These are phyloP conservation scores for Picocystis sp. DNA, from an alignment of 163 green algal species.

Conservation along the genomic window DNA sequence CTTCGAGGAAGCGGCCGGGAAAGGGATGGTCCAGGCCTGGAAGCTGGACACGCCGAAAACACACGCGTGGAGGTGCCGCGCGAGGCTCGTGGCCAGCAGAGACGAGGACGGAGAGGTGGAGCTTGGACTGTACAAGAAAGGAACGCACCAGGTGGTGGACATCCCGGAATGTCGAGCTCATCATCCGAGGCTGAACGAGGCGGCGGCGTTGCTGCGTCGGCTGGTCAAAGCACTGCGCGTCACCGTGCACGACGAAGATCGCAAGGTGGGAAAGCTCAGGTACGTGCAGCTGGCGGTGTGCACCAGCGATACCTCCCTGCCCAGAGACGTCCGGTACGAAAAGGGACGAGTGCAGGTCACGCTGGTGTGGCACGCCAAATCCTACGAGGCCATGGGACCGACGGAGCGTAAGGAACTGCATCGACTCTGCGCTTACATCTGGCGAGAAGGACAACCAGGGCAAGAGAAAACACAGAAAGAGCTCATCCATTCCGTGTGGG, in stretches of 20 bases:
- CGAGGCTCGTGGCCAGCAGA: conserved; percentile 11
- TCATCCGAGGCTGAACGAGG: conserved; percentile 8
- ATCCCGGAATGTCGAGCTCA: conserved; percentile 17
- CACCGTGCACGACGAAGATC: not conserved
- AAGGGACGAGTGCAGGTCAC: too few relatives aligned
- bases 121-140: conserved; percentile 12
- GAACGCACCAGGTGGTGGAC: conserved; percentile 8
- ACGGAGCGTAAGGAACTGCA: too few relatives aligned
- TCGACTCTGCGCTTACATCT: too few relatives aligned
- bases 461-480: too few relatives aligned
- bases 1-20: not conserved
- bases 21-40: not conserved
- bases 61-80: conserved; percentile 11
- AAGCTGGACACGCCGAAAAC: not conserved
- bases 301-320: not conserved
- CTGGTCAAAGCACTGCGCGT: not conserved
- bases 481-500: conserved; percentile 53
- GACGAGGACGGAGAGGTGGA: not conserved
- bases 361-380: too few relatives aligned
- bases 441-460: too few relatives aligned
- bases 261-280: conserved; percentile 1
- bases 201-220: not conserved
- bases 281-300: conserved; percentile 10
- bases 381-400: too few relatives aligned
- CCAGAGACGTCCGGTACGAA: too few relatives aligned